These are phyloP conservation scores for Ophiocordyceps polyrhachis-furcata DNA, from an alignment of 2,329 filamentous ascomycete genomes.

Conservation along the genomic window DNA sequence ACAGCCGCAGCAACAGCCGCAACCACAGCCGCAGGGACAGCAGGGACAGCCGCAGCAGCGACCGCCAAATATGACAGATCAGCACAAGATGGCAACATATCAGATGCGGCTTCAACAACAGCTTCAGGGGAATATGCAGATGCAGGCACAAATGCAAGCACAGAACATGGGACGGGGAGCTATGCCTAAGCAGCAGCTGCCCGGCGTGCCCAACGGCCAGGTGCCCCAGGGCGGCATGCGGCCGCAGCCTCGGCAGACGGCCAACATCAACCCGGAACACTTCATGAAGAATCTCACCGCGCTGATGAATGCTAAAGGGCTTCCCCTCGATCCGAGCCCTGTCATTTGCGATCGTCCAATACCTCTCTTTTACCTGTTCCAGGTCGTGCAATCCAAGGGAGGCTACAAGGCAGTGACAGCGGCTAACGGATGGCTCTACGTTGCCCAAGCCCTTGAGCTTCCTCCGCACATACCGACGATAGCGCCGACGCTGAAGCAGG, in stretches of 20 bases:
- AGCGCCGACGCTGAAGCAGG: slow-evolving; percentile 46
- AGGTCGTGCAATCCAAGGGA: slow-evolving; percentile 52
- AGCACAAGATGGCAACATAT: slow-evolving; percentile 58
- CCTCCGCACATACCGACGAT: slow-evolving; percentile 47
- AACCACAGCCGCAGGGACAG: slow-evolving; percentile 32
- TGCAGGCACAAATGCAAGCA: slow-evolving; percentile 31
- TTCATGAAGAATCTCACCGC: slow-evolving; percentile 59
- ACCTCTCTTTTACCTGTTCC: slow-evolving; percentile 60
- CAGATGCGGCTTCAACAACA: slow-evolving; percentile 73
- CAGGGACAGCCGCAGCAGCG: slow-evolving; percentile 18
- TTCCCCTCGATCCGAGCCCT: slow-evolving; percentile 59
- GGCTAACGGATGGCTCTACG: slow-evolving; percentile 52
- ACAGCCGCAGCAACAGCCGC: slow-evolving; percentile 25
- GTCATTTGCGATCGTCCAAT: slow-evolving; percentile 55
- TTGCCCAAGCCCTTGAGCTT: slow-evolving; percentile 48
- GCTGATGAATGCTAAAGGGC: slow-evolving; percentile 59
- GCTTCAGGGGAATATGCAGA: slow-evolving; percentile 37
- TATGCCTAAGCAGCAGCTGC: slow-evolving; percentile 33
- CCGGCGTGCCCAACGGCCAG: slow-evolving; percentile 35
- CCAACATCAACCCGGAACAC: slow-evolving; percentile 38
- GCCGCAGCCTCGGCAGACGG: slow-evolving; percentile 26
- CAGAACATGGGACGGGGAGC: slow-evolving; percentile 26
- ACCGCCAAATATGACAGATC: slow-evolving; percentile 29
- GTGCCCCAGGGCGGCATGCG: slow-evolving; percentile 30
- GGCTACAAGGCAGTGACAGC: slow-evolving; percentile 58